Base-by-base conservation (phyloP, 192 early-diverging fungal species). In the Endogone sp. region DNA sequence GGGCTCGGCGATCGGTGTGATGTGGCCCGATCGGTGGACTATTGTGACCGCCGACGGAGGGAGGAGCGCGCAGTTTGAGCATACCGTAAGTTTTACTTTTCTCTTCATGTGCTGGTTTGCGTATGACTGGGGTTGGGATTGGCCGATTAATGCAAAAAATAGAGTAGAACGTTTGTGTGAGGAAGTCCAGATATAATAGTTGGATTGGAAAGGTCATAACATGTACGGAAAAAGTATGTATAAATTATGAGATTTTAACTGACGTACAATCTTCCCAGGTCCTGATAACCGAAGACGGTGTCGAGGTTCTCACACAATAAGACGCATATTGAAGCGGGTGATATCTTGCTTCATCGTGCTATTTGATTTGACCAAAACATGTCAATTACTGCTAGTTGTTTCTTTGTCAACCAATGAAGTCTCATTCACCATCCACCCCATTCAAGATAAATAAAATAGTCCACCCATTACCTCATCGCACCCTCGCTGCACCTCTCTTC, bases 11-110 rank as follows among this genome's bases (percentile, higher is more conserved):
- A 77, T 71, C 2, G 88, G 86, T 27, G 68, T 93, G 25, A 83
- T 83, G 75, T 94, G 92, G 92, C 91, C 90, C n/a, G 95, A 94
- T 68, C 84, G 85, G 56, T 97, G 93, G 94, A 96, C 93, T 2
- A 85, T 90, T 13, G 76, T 82, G 2, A 93, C 94, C 0, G 69
- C 69, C 11, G 95, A 95, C 71, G 90, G 91, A 30, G 93, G 92
- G 4, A 78, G 93, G 49, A 90, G 93, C 30, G 91, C 95, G 22
- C 95, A 97, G 81, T 96, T 89, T 80, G 94, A 93, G 71, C 89
- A 92, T 72, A 91, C 88, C n/a, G 77, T 82, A 75, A 68, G 68
- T 22, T 26, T 62, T 16, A 62, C 44, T 20, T 6, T 29, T 29
- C 54, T 61, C 29, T 2, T 11, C 25, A 29, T 3, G 4, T 49